Evolutionary conservation across 176 grass and related monocot species (phyloP).

Genomic region (Oryza brachyantha): DNA sequence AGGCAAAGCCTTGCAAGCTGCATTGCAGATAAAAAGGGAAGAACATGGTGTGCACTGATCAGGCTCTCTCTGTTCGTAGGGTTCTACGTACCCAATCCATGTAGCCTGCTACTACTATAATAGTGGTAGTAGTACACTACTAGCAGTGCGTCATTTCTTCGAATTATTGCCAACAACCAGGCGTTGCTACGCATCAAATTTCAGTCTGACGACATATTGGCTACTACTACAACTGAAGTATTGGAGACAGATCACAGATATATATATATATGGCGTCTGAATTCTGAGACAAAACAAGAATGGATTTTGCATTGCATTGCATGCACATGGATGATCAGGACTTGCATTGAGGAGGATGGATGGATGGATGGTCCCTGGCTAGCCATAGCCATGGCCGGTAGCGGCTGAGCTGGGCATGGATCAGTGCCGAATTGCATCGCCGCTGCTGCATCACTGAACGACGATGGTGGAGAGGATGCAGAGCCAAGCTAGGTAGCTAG

Average conservation of each 20-base stretch:
- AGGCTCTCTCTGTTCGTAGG: not conserved
- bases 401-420: not conserved
- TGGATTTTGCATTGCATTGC: not conserved
- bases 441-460: not conserved
- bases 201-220: no score
- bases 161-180: not conserved
- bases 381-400: not conserved
- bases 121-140: not conserved
- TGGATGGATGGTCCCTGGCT: not conserved
- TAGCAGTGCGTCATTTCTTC: not conserved
- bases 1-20: not conserved
- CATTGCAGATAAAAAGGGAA: not conserved
- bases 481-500: no score
- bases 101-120: not conserved
- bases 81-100: not conserved
- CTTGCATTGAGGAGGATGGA: not conserved
- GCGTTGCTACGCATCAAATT: not conserved
- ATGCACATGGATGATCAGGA: not conserved
- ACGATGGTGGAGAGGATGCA: not conserved
- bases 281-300: not conserved
- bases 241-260: no score
- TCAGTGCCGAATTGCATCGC: not conserved
- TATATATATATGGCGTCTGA: not conserved
- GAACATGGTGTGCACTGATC: slow-evolving; percentile 19
- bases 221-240: not conserved